phyloP scores from a whole-genome alignment of 1,284 basidiomycete genomes.

The Xerocomus amazonicus region DNA sequence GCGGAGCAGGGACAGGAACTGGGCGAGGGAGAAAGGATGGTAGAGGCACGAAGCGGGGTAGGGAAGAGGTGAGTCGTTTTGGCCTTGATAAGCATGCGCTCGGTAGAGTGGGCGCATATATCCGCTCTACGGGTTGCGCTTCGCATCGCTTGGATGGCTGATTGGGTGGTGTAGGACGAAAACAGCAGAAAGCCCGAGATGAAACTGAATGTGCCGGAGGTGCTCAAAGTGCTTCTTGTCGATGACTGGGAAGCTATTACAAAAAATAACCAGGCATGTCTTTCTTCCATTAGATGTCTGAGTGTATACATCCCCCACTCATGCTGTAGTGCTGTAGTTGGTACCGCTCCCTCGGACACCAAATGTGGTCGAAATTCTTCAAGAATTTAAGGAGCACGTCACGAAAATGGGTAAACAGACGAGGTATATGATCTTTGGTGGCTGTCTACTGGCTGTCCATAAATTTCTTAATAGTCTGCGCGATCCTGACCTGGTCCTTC shows the following conservation, averaged over 20 bases:
- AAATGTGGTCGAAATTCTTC: slow-evolving; percentile 74
- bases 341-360: slow-evolving; percentile 84
- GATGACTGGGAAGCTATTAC: slow-evolving; percentile 99
- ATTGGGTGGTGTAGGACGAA: slow-evolving; percentile 47
- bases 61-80: slow-evolving; percentile 31
- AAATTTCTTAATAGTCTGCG: slow-evolving; percentile 45
- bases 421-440: slow-evolving; percentile 36
- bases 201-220: slow-evolving; percentile 86
- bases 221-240: slow-evolving; percentile 85
- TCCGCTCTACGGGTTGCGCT: not conserved
- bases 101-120: not conserved
- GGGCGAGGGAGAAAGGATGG: slow-evolving; percentile 31
- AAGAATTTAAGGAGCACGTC: slow-evolving; percentile 74
- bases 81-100: no score
- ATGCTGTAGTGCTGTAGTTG: slow-evolving; percentile 48
- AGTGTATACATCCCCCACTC: not conserved
- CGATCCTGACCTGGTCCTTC: slow-evolving; percentile 58
- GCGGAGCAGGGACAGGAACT: slow-evolving; percentile 18
- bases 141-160: slow-evolving; percentile 1
- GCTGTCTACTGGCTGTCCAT: not conserved
- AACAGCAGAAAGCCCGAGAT: slow-evolving; percentile 79
- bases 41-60: slow-evolving; percentile 37
- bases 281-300: not conserved
- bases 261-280: slow-evolving; percentile 81
- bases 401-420: slow-evolving; percentile 47